These are phyloP conservation scores for Colletotrichum chrysophilum DNA, from an alignment of 2,329 filamentous ascomycete species.

Conservation along the genomic window DNA sequence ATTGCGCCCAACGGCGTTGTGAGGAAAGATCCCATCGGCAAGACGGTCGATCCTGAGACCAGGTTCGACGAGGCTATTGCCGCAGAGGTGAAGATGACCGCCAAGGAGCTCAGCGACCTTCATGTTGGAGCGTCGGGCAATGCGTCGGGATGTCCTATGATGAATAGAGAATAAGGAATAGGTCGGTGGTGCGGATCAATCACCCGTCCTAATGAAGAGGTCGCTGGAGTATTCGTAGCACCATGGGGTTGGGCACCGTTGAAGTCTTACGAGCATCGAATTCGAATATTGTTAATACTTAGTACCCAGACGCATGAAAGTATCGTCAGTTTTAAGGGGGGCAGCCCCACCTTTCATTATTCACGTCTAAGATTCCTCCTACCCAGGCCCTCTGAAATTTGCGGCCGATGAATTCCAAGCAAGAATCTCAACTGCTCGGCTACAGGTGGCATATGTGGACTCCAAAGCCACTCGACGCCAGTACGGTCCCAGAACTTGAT, in stretches of 20 bases:
- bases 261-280: not conserved
- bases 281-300: not conserved
- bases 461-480: not conserved
- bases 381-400: not conserved
- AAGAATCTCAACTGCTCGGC: not conserved
- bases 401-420: not conserved
- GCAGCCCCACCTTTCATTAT: not conserved
- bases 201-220: not conserved
- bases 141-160: constrained; percentile 11
- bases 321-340: not conserved
- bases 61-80: not conserved
- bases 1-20: constrained; percentile 39
- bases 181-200: not conserved
- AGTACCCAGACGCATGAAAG: not conserved
- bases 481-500: not conserved
- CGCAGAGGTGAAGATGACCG: not conserved
- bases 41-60: not conserved
- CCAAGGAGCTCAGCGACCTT: not conserved
- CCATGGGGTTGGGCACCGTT: not conserved
- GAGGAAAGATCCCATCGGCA: not conserved
- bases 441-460: not conserved
- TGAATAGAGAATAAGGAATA: constrained; percentile 5
- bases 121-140: not conserved
- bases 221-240: not conserved
- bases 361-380: accelerated